Conservation (phyloP, 257 asterid species). For the Solanum sejunctum region DNA sequence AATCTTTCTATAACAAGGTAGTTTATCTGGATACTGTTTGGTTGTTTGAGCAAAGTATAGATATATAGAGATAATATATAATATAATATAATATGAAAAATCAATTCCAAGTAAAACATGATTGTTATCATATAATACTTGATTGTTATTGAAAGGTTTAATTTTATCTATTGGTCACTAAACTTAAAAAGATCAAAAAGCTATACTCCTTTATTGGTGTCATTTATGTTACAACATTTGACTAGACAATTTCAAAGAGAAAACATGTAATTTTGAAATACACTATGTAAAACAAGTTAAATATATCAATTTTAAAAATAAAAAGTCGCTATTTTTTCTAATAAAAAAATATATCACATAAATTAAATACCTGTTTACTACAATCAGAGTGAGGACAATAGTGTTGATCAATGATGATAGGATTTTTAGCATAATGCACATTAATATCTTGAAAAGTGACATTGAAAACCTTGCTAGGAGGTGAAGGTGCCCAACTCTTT, state of each 20-base stretch:
- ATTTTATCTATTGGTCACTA: not conserved
- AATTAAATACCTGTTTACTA: not conserved
- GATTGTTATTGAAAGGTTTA: not conserved
- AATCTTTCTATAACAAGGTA: too few species aligned
- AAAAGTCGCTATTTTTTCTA: too few species aligned
- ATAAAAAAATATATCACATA: not conserved
- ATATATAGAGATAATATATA: too few species aligned
- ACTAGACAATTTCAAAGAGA: not conserved
- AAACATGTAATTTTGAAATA: not conserved
- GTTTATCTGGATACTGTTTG: too few species aligned
- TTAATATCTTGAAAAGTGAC: not conserved
- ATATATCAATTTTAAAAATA: too few species aligned
- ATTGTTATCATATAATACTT: not conserved
- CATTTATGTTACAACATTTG: not conserved
- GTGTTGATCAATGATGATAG: slow-evolving; percentile 9
- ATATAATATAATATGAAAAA: not conserved
- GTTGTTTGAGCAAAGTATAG: too few species aligned
- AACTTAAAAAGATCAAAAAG: not conserved
- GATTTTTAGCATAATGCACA: not conserved
- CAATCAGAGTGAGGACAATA: slow-evolving; percentile 7
- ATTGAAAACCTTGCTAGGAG: not conserved
- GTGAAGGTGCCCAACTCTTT: slow-evolving; percentile 17
- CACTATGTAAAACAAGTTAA: not conserved
- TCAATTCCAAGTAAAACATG: not conserved
- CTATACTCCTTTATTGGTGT: not conserved